A percentile compares a stretch with the other conserved stretches of the same genome.
phyloP scores from a whole-genome alignment of 1,139 yeast species.

The Maudiozyma humilis region DNA sequence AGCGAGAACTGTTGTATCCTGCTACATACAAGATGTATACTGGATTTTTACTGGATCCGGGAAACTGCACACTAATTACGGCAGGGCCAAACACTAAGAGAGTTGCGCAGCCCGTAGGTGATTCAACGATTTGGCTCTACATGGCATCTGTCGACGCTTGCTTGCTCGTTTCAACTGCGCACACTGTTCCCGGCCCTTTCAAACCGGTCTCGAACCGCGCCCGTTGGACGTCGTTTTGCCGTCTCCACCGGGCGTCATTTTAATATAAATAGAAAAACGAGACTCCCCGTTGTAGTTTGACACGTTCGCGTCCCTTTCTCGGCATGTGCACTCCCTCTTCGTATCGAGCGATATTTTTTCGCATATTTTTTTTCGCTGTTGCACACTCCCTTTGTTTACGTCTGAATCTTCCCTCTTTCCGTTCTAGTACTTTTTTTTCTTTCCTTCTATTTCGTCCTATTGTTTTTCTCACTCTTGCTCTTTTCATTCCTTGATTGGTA shows the following conservation, averaged over 20 bases:
- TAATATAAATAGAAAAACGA: background rate
- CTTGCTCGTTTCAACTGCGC: too few relatives aligned
- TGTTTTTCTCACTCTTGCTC: background rate
- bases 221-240: background rate
- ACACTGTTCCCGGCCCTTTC: background rate
- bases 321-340: background rate
- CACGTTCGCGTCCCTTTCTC: background rate
- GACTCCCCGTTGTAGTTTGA: background rate
- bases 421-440: conserved; percentile 1
- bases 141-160: background rate
- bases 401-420: background rate
- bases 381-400: conserved; percentile 3
- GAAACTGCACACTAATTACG: background rate
- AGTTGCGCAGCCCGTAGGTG: background rate
- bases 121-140: background rate
- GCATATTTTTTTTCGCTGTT: background rate
- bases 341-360: background rate
- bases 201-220: background rate
- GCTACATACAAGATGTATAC: too few relatives aligned
- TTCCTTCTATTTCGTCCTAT: background rate
- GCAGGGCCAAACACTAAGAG: background rate
- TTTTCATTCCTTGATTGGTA: background rate
- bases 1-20: too few relatives aligned
- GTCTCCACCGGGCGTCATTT: background rate
- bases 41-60: background rate